Conservation (phyloP, 1,284 basidiomycete species). For the Sanghuangporus sanghuang region DNA sequence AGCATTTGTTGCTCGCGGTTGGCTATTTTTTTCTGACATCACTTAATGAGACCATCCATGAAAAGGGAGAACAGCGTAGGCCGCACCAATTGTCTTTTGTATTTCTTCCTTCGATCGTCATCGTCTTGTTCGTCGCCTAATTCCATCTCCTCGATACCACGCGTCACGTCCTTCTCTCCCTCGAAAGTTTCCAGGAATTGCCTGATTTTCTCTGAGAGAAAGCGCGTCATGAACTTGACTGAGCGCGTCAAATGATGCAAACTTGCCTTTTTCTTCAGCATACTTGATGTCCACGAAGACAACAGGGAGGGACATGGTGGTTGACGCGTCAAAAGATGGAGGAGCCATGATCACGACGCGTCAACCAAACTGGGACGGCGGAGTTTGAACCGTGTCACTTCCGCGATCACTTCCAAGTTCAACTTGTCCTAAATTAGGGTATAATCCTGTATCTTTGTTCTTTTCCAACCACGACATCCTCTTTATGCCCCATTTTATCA, state of each 20-base stretch:
- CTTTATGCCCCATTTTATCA: neutral
- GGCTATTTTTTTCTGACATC: slow-evolving; percentile 71
- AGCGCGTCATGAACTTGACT: slow-evolving; percentile 10
- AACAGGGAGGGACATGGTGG: slow-evolving; percentile 44
- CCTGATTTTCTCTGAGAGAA: slow-evolving; percentile 53
- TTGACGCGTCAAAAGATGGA: neutral
- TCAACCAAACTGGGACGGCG: slow-evolving; percentile 1
- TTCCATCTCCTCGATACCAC: slow-evolving; percentile 66
- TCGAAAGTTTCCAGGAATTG: slow-evolving; percentile 68
- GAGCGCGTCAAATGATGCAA: neutral
- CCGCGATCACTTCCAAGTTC: neutral
- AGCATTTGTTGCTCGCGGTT: slow-evolving; percentile 90
- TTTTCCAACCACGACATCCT: neutral
- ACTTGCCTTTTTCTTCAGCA: slow-evolving; percentile 36
- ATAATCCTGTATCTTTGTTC: neutral
- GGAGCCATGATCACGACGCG: slow-evolving; percentile 3
- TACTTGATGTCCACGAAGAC: slow-evolving; percentile 47
- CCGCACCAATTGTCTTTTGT: slow-evolving; percentile 85
- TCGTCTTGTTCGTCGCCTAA: slow-evolving; percentile 50
- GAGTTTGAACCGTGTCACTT: slow-evolving; percentile 6
- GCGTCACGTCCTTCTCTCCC: slow-evolving; percentile 60
- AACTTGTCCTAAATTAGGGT: neutral
- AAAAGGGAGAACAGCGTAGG: slow-evolving; percentile 21
- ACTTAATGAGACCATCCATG: slow-evolving; percentile 27
- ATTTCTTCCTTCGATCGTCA: slow-evolving; percentile 59